Base-by-base conservation (phyloP, 2,329 filamentous ascomycete species). In the Colletotrichum euphorbiae region DNA sequence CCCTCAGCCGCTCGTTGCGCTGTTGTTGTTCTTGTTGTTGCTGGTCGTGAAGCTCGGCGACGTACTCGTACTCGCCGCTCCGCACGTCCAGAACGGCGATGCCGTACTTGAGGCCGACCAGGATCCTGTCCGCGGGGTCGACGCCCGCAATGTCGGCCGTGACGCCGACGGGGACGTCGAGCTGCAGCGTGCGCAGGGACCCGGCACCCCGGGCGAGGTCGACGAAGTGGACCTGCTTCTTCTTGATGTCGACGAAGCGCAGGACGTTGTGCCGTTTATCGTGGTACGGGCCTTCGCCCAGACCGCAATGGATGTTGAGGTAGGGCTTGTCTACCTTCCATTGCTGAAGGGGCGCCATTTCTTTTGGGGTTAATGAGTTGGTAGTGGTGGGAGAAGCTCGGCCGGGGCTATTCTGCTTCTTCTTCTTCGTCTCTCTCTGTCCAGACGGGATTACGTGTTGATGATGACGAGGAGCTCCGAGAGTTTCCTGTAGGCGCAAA, bases 171-270 rank as follows among this genome's bases (percentile, higher is more conserved):
- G 83, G 82, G 70, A 82, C 81, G 76, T 87, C 83, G 45, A 90
- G 79, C 75, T 89, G 82, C 42, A 84, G 72, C 46, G 91, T 90
- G 71, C 88, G 83, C 69, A 91, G 77, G 42, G 91, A 92, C 4
- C 81, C 80, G 15, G 88, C 87, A 0, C 90, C 91, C 67, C 86
- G 81, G 54, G 79, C 76, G 24, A 97, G 82, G 73, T 93, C 86
- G 68, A 96, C 85, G 54, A 86, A 85, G 81, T 96, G 91, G 51
- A 97, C 76, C 69, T 89, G 88, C 76, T 91, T 87, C 76, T 91
- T 89, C 78, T 90, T 91, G 79, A 97, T 94, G 79, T 98, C 94
- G 70, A 94, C 88, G 77, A 93, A 94, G 71, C 92, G 91, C 67
- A 95, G 81, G 52, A 83, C 85, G 77, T 92, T 85, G 57, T 85